These are phyloP conservation scores for Diaporthe humulicola DNA, from an alignment of 2,329 filamentous ascomycete species.

Conservation along the genomic window DNA sequence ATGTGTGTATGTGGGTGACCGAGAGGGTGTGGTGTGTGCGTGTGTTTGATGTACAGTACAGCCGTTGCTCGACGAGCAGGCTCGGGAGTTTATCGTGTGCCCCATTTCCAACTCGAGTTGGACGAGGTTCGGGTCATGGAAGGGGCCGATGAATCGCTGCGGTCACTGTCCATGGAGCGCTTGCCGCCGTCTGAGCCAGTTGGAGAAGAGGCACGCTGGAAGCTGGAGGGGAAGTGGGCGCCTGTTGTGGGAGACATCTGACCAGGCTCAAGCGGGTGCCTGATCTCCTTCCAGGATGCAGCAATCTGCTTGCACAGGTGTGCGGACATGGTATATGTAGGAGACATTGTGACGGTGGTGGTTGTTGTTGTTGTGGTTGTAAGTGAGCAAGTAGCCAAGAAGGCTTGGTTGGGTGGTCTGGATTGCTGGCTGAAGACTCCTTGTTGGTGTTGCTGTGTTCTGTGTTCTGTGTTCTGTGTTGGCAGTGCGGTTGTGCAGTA, in stretches of 20 bases:
- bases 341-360: slow-evolving; percentile 60
- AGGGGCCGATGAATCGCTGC: slow-evolving; percentile 45
- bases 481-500: slow-evolving; percentile 7
- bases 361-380: slow-evolving; percentile 13
- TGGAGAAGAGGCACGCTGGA: slow-evolving; percentile 53
- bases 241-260: slow-evolving; percentile 44
- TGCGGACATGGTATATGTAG: slow-evolving; percentile 72
- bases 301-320: slow-evolving; percentile 73
- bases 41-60: background rate
- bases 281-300: slow-evolving; percentile 68
- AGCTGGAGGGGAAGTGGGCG: slow-evolving; percentile 46
- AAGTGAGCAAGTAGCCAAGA: background rate
- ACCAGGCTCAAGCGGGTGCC: slow-evolving; percentile 50
- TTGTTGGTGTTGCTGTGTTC: background rate
- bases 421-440: background rate
- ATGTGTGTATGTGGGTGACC: background rate
- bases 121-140: slow-evolving; percentile 50
- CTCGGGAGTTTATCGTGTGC: slow-evolving; percentile 24
- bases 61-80: background rate
- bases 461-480: background rate
- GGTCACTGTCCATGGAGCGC: slow-evolving; percentile 62
- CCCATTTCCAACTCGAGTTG: slow-evolving; percentile 49
- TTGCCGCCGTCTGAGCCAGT: slow-evolving; percentile 50
- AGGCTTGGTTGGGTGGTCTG: background rate
- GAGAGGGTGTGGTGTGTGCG: background rate